A percentile compares a stretch with the other conserved stretches of the same genome.
phyloP scores from a whole-genome alignment of 2,329 filamentous ascomycete species.

The Ophiostoma australiae region DNA sequence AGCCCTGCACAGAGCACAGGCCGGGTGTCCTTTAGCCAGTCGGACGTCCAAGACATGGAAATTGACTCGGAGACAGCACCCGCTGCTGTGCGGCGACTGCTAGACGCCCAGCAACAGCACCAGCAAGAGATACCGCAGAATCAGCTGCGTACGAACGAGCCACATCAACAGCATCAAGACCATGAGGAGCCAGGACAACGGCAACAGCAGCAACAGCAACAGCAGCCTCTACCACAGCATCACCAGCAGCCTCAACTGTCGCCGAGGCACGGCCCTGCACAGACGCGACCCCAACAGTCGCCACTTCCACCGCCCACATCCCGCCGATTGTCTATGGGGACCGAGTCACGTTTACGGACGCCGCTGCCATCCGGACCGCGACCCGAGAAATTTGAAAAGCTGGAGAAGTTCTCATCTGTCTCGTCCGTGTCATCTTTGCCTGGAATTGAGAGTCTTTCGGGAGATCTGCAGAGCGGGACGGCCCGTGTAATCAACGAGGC shows the following conservation, averaged over 20 bases:
- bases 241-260: conserved; percentile 12
- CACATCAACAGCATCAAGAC: conserved; percentile 18
- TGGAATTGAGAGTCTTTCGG: conserved; percentile 47
- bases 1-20: conserved; percentile 41
- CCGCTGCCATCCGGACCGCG: conserved; percentile 53
- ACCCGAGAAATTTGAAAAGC: conserved; percentile 42
- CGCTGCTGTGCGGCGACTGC: conserved; percentile 22
- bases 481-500: conserved; percentile 43
- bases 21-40: conserved; percentile 40
- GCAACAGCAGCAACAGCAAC: conserved; percentile 19
- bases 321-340: conserved; percentile 35
- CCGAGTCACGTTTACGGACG: conserved; percentile 50
- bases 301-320: conserved; percentile 32
- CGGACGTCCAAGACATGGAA: conserved; percentile 51
- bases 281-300: conserved; percentile 2
- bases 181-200: conserved; percentile 1
- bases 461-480: conserved; percentile 49
- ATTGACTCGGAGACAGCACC: conserved; percentile 41
- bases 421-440: conserved; percentile 40
- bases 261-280: conserved; percentile 4
- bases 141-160: conserved; percentile 2
- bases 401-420: not conserved
- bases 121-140: not conserved
- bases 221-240: conserved; percentile 7
- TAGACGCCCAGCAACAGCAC: conserved; percentile 19